Evolutionary conservation across 495 filamentous ascomycete species (phyloP).

Genomic region (Pyrenula massariospora): DNA sequence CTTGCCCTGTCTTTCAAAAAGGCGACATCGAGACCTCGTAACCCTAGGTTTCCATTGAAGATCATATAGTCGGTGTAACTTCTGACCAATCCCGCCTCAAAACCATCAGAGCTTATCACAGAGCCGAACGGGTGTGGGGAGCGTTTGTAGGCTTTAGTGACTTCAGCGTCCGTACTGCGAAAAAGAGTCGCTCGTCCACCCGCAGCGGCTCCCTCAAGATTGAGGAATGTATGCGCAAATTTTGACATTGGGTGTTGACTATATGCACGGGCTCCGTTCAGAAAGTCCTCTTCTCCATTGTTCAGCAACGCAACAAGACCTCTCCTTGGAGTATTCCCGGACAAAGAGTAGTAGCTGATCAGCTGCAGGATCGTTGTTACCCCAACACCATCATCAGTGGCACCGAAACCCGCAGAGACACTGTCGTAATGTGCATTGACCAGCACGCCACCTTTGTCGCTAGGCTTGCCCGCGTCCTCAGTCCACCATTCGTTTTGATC

Average conservation of each 20-base stretch:
- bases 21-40: constrained; percentile 84
- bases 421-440: constrained; percentile 96
- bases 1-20: constrained; percentile 76
- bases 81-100: constrained; percentile 60
- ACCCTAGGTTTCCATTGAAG: constrained; percentile 65
- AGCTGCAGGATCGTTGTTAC: constrained; percentile 78
- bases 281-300: constrained; percentile 89
- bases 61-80: constrained; percentile 88
- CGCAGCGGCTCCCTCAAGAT: constrained; percentile 90
- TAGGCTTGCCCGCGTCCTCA: constrained; percentile 27
- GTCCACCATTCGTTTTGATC: constrained; percentile 54
- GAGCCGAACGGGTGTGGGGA: constrained; percentile 70
- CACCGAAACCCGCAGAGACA: constrained; percentile 81
- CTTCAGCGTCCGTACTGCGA: constrained; percentile 75
- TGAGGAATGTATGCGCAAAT: constrained; percentile 76
- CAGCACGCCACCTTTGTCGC: constrained; percentile 63
- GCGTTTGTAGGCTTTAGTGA: constrained; percentile 64
- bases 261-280: constrained; percentile 85
- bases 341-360: constrained; percentile 74
- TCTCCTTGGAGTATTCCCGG: constrained; percentile 61
- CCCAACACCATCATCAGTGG: constrained; percentile 89
- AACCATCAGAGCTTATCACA: constrained; percentile 72
- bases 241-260: constrained; percentile 66
- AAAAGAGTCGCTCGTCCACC: constrained; percentile 84
- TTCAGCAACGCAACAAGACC: constrained; percentile 83